Evolutionary conservation across 2,329 filamentous ascomycete species (phyloP).

Genomic region (Akanthomyces muscarius): DNA sequence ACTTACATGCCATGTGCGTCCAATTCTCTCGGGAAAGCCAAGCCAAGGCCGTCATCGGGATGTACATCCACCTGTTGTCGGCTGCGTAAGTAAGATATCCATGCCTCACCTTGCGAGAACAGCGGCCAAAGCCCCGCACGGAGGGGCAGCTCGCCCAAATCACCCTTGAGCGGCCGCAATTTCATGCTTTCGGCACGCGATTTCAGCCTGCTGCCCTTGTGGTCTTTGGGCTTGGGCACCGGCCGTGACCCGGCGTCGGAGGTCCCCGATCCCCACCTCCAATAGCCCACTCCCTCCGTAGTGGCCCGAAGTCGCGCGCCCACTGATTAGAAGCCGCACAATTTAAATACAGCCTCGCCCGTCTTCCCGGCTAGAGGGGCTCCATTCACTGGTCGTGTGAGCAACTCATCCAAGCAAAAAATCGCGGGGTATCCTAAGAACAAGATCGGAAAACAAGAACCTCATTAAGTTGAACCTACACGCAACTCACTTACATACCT

Average conservation of each 20-base stretch:
- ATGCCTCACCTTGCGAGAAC: background rate
- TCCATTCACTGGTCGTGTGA: background rate
- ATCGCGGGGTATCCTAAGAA: background rate
- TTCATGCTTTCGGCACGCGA: background rate
- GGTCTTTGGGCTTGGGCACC: background rate
- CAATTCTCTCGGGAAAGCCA: background rate
- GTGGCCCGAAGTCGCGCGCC: constrained; percentile 16
- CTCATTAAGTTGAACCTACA: background rate
- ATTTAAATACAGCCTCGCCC: constrained; percentile 13
- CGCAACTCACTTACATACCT: background rate
- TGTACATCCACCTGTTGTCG: background rate
- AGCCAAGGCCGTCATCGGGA: background rate
- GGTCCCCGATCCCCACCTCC: constrained; percentile 28
- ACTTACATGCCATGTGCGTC: background rate
- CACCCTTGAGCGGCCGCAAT: background rate
- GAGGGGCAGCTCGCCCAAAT: background rate
- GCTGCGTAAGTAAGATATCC: background rate
- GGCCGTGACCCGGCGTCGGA: constrained; percentile 28
- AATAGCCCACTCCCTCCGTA: background rate
- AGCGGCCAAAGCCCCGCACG: background rate
- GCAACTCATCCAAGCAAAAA: background rate
- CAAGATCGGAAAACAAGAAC: background rate
- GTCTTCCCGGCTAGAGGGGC: background rate
- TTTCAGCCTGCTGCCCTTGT: background rate
- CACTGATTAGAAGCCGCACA: background rate